Conservation (phyloP, 768 basidiomycete genomes). For the Lactarius indigo region DNA sequence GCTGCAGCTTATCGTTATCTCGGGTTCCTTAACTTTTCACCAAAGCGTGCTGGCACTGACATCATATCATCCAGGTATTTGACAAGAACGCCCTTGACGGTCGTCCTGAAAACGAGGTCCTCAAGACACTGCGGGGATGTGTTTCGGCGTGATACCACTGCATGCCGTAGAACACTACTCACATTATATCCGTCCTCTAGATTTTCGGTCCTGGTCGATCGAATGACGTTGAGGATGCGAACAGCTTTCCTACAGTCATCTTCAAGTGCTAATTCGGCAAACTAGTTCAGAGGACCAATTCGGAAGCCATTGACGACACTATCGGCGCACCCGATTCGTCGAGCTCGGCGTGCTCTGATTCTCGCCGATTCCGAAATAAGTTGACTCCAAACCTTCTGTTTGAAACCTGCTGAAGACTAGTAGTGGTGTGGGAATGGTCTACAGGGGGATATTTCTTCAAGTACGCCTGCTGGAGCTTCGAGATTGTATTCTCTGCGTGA, state of each 20-base stretch:
- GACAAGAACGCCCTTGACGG: conserved; percentile 59
- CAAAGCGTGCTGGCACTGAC: conserved; percentile 38
- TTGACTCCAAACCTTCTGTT: no score
- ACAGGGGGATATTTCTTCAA: conserved; percentile 65
- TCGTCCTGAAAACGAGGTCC: conserved; percentile 64
- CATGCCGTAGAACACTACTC: conserved; percentile 26
- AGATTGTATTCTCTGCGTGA: conserved; percentile 73
- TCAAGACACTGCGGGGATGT: conserved; percentile 63
- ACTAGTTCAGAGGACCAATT: background rate
- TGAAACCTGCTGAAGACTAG: conserved; percentile 34
- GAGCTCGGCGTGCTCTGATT: conserved; percentile 55
- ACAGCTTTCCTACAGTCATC: conserved; percentile 88
- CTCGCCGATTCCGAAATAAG: conserved; percentile 11
- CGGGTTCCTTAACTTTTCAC: background rate
- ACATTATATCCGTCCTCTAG: conserved; percentile 80
- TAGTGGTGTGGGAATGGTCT: conserved; percentile 48
- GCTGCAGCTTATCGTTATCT: conserved; percentile 38
- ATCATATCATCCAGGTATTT: conserved; percentile 78
- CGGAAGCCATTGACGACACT: background rate
- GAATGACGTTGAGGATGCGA: conserved; percentile 85
- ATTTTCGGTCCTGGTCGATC: conserved; percentile 76
- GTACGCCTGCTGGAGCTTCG: conserved; percentile 76
- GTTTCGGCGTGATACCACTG: background rate
- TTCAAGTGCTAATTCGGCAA: conserved; percentile 44
- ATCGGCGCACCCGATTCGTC: conserved; percentile 75